Evolutionary conservation across 768 basidiomycete genomes (phyloP).

Genomic region (Peribolospora baueri): DNA sequence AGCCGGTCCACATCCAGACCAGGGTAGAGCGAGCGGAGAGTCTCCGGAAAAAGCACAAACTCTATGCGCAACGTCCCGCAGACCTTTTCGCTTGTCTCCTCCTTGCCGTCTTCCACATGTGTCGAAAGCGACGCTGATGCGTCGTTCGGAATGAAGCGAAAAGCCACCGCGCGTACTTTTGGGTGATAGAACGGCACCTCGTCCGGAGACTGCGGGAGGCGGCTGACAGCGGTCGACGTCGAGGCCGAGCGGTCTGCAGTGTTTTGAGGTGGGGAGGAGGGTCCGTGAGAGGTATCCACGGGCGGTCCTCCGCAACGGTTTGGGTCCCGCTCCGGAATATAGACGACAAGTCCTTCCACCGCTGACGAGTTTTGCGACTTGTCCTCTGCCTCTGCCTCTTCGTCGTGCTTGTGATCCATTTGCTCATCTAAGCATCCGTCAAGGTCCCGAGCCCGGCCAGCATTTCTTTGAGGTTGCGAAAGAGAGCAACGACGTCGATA

Average conservation of each 20-base stretch:
- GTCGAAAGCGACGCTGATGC: not conserved
- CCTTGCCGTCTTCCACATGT: not conserved
- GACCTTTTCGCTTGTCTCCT: no score
- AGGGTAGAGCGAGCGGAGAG: not conserved
- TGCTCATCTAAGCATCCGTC: not conserved
- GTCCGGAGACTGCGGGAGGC: slow-evolving; percentile 4
- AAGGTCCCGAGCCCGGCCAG: not conserved
- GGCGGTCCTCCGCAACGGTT: not conserved
- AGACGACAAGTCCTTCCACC: slow-evolving; percentile 15
- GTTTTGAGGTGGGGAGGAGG: no score
- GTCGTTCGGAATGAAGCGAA: slow-evolving; percentile 34
- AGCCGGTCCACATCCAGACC: not conserved
- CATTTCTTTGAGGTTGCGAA: not conserved
- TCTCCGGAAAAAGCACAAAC: not conserved
- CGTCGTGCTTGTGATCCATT: not conserved
- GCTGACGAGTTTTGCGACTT: slow-evolving; percentile 5
- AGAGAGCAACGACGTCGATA: slow-evolving; percentile 22
- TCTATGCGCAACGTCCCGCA: not conserved
- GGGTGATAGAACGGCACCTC: slow-evolving; percentile 77
- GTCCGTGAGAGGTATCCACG: no score
- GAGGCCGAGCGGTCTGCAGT: no score
- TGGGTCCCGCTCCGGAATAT: slow-evolving; percentile 16
- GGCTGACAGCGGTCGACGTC: no score
- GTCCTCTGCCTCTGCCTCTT: slow-evolving; percentile 13
- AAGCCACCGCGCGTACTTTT: slow-evolving; percentile 49